Base-by-base conservation (phyloP, 176 grass and related monocot genomes). In the Echinochloa phyllopogon region DNA sequence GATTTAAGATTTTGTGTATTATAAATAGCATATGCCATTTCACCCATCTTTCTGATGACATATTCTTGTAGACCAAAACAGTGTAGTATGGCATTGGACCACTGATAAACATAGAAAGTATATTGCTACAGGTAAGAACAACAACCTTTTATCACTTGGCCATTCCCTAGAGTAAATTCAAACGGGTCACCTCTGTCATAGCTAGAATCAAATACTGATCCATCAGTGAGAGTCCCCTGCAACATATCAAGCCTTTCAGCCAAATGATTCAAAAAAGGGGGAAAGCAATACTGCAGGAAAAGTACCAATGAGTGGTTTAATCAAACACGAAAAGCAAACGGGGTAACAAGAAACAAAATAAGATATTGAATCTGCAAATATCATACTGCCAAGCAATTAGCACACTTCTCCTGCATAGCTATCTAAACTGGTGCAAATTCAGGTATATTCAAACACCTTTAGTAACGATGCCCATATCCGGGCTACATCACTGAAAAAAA, bases 131-230 rank as follows among this genome's bases (percentile, higher is more conserved):
- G 29, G 45, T 10, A 70, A 81, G 38, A 65, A 72, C 48, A 82
- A 58, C 79, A 84, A 98, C 96, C 93, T 90, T 96, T 92, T 64
- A 98, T 98, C 82, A 98, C 96, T 88, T 96, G 96, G 41, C 93
- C 93, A 58, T 80, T 87, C 39, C 93, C 96, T 86, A 98, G 93
- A 58, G 89, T 92, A 86, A 98, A 98, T 84, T 96, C 96, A 76
- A 98, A 93, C 2, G 96, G 96, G 65, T 92, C 86, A 49, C 96
- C 93, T 91, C 93, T 90, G 83, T 98, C 96, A 57, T 87, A 98
- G 77, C 93, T 96, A 77, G 93, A 92, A 84, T 98, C 96, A 79
- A 98, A 98, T 58, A 98, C 84, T 33, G 89, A 79, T 73, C 96
- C 93, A 86, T 98, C 93, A 76, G 93, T 96, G 58, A 98, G 89